Base-by-base conservation (phyloP, 1,284 basidiomycete species). In the Peniophora sp. region DNA sequence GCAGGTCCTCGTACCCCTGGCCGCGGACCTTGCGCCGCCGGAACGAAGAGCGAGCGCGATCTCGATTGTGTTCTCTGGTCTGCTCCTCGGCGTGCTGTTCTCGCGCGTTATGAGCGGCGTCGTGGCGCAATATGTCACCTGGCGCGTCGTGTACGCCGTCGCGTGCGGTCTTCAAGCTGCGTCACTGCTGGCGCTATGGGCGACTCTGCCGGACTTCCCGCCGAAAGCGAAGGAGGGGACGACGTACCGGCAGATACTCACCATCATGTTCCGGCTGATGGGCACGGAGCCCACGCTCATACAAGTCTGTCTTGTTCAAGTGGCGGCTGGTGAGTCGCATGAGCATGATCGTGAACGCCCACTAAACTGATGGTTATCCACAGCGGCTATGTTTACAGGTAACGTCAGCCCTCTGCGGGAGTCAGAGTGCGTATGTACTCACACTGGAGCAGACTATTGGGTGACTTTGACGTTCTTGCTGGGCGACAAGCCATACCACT, bases 21-120 rank as follows among this genome's bases (percentile, higher is more conserved):
- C 76, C 1, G 78, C 73, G 2, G 78, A 82, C 60, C 67, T 81
- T 6, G 74, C 78, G 1, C 75, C 73, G 0, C 68, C 73, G 0
- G 66, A 73, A 22, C 64, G 67, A 18, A 66, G 77, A 15, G 75
- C 75, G 0, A 67, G 68, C 27, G 70, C 75, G 3, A 72, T 81
- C 50, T 73, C 74, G 3, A 73, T 79, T 52, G 75, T 77, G 2
- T 58, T 79, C 22, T 68, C 71, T 0, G 77, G 78, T 1, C 62
- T 79, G 3, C 68, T 79, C 12, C 59, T 75, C 10, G 78, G 77
- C 41, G 65, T 80, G 35, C 70, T 79, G 2, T 58, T 73, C 20
- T 76, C 75, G 1, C 64, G 78, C 23, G 74, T 79, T 0, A 57
- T 79, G 9, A 69, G 70, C 1, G 77, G 78, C 0, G 60, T 76